Evolutionary conservation across 2,329 filamentous ascomycete genomes (phyloP).

Genomic region (Berkeleyomyces basicola): DNA sequence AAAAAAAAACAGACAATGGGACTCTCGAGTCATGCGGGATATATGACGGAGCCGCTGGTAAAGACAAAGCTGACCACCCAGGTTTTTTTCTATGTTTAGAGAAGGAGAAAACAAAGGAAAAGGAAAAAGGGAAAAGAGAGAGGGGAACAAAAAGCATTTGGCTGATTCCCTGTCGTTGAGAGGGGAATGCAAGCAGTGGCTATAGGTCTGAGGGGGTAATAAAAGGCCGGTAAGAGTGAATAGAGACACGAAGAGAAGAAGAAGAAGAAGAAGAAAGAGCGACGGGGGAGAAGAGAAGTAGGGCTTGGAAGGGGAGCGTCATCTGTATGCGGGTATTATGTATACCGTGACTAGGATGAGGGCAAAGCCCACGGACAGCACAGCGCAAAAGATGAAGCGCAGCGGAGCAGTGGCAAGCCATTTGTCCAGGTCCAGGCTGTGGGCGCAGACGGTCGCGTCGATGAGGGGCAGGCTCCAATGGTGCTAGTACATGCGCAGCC

Average conservation of each 20-base stretch:
- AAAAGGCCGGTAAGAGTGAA: background rate
- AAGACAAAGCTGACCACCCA: background rate
- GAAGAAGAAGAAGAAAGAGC: background rate
- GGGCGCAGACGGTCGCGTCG: background rate
- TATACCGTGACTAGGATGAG: background rate
- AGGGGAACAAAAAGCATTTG: background rate
- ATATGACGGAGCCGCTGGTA: background rate
- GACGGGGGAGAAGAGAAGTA: too few relatives aligned
- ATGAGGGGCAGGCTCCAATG: background rate
- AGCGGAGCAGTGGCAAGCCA: background rate
- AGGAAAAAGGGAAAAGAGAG: background rate
- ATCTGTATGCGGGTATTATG: background rate
- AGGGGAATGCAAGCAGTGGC: background rate
- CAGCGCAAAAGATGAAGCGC: background rate
- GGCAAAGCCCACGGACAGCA: background rate
- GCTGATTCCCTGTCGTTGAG: background rate
- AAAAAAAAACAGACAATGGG: background rate
- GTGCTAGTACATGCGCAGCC: slow-evolving; percentile 13
- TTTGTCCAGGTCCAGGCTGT: background rate
- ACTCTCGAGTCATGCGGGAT: background rate
- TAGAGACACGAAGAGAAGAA: background rate
- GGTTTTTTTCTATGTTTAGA: background rate
- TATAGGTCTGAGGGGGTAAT: too few relatives aligned
- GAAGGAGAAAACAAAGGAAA: background rate
- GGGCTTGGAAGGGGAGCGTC: too few relatives aligned